These are phyloP conservation scores for Heracleum sosnowskyi DNA, from an alignment of 129 eudicot genomes.

Conservation along the genomic window DNA sequence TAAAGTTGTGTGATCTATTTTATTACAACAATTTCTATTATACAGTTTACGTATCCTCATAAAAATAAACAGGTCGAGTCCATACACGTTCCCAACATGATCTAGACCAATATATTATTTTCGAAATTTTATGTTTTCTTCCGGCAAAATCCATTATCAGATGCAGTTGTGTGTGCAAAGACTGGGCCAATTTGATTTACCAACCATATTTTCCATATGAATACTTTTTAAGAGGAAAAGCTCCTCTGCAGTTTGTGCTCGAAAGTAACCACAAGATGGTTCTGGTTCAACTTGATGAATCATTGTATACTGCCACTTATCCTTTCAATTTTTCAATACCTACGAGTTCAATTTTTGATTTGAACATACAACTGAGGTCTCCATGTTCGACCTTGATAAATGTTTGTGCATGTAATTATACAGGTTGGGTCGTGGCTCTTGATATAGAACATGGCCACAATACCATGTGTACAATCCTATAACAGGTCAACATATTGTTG, in stretches of 20 bases:
- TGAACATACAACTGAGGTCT: too few species aligned
- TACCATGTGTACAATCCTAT: background rate
- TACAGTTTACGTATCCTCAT: too few species aligned
- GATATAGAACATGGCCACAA: background rate
- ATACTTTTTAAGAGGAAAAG: background rate
- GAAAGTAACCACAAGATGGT: background rate
- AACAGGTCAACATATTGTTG: background rate
- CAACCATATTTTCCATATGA: background rate
- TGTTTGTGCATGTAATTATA: too few species aligned
- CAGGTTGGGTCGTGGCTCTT: background rate
- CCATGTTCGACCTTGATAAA: too few species aligned
- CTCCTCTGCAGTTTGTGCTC: background rate
- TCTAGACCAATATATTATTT: background rate
- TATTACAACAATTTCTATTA: too few species aligned
- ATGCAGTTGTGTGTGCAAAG: background rate
- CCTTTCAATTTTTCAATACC: background rate
- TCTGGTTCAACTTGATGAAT: background rate
- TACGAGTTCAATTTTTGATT: background rate
- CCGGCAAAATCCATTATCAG: background rate
- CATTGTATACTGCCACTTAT: background rate
- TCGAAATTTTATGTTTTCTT: background rate
- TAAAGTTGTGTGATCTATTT: too few species aligned
- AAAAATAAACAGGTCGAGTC: too few species aligned
- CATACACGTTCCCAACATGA: too few species aligned
- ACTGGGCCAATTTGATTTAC: background rate